Evolutionary conservation across 2,329 filamentous ascomycete genomes (phyloP), one percentile per base, ranked within the genome.

Genomic region (Pestalotiopsis sp.): DNA sequence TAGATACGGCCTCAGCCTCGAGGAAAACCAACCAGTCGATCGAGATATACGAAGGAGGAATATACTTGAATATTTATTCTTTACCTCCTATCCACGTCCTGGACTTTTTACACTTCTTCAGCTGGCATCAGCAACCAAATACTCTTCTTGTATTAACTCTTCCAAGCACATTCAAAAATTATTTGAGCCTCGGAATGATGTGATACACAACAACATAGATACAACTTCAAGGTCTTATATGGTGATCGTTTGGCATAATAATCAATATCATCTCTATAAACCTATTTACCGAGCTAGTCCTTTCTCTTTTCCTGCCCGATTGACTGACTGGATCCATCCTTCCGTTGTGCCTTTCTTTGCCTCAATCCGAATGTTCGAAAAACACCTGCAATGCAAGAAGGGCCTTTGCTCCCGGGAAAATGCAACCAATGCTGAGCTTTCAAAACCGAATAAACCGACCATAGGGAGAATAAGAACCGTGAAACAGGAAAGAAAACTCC

Each of bases 401-500:
- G 45, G 5, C n/a, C 45, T 9, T 49, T 20, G 17, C 9, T 9
- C 17, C 45, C 45, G 23, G 45, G 45, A 52, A 52, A 52, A 52
- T 52, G 45, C 45, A 52, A 52, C 20, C 45, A 52, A 52, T 52
- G 45, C 45, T 9, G 20, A 52, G 17, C 45, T 52, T 52, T n/a
- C 17, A 52, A 52, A 31, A 31, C 27, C 27, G 5, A 31, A 31
- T 4, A 31, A 31, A 31, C 27, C 27, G 27, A 31, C 27, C 27
- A 31, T 31, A 31, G 27, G 27, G 27, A 31, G 27, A 31, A 31
- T 31, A 31, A 17, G n/a, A 52, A 52, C 17, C 45, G 3, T 17
- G n/a, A 20, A n/a, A 52, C 45, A n/a, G 45, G 36, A 38, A 65
- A 31, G 36, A 13, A 57, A 57, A 66, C 64, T 58, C 64, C 64